phyloP scores from a whole-genome alignment of 306 rosid genomes.

The Castanea sativa region DNA sequence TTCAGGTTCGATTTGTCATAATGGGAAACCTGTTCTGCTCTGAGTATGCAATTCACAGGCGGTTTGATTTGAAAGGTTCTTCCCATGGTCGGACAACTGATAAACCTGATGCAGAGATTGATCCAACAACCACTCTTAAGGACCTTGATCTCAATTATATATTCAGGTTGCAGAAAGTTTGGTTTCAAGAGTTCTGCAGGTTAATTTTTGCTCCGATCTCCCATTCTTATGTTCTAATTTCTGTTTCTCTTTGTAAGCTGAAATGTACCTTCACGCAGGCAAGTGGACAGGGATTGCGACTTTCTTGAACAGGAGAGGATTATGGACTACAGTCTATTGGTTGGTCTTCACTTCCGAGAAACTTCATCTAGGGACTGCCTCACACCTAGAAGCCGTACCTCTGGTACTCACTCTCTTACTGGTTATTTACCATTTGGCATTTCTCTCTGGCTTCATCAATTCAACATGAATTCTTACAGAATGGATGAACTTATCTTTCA shows the following conservation, averaged over 20 bases:
- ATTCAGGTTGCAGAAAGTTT: slow-evolving; percentile 75
- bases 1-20: slow-evolving; percentile 91
- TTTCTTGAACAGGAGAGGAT: slow-evolving; percentile 93
- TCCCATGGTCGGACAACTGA: slow-evolving; percentile 80
- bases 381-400: slow-evolving; percentile 30
- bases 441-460: not conserved
- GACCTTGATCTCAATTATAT: slow-evolving; percentile 86
- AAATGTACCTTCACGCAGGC: slow-evolving; percentile 53
- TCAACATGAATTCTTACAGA: slow-evolving; percentile 17
- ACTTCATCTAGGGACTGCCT: slow-evolving; percentile 31
- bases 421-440: slow-evolving; percentile 25
- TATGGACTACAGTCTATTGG: slow-evolving; percentile 95
- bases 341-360: slow-evolving; percentile 88
- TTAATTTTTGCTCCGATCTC: slow-evolving; percentile 10
- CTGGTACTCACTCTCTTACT: slow-evolving; percentile 39
- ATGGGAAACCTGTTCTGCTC: slow-evolving; percentile 96
- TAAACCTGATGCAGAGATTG: slow-evolving; percentile 75
- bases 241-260: not conserved
- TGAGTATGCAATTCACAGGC: slow-evolving; percentile 60
- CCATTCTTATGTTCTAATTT: not conserved
- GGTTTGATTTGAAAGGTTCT: slow-evolving; percentile 94
- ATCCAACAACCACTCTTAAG: slow-evolving; percentile 84
- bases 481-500: slow-evolving; percentile 27
- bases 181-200: slow-evolving; percentile 93
- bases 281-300: slow-evolving; percentile 90